A percentile compares a stretch with the other conserved stretches of the same genome.
phyloP scores from a whole-genome alignment of 805 yeast species.

The Yarrowia bubula region DNA sequence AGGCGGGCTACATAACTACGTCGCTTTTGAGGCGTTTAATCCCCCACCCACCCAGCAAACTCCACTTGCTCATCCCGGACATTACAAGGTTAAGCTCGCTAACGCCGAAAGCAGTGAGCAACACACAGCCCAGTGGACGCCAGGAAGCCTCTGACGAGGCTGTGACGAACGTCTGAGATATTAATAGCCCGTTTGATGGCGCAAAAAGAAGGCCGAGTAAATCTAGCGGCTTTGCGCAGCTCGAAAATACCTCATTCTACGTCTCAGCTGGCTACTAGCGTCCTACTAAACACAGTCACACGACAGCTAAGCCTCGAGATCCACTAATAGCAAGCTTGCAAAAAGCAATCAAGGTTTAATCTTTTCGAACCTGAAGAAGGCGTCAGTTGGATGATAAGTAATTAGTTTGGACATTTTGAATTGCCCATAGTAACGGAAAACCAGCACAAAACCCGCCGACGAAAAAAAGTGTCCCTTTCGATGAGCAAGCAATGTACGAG shows the following conservation, averaged over 20 bases:
- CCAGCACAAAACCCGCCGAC: background rate
- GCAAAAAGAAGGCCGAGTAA: background rate
- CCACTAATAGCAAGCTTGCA: conserved; percentile 4
- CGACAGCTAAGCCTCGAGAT: conserved; percentile 12
- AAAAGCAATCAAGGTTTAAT: conserved; percentile 16
- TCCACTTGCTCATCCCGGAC: background rate
- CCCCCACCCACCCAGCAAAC: background rate
- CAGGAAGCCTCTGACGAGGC: background rate
- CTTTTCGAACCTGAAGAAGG: background rate
- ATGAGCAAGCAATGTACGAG: background rate
- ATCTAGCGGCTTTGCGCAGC: no score
- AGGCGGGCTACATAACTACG: background rate
- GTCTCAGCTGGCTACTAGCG: no score
- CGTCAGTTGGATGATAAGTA: background rate
- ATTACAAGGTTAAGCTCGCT: conserved; percentile 4
- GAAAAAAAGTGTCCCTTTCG: background rate
- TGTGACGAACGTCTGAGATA: background rate
- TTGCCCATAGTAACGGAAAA: no score
- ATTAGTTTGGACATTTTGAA: background rate
- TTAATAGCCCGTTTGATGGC: background rate
- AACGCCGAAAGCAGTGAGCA: conserved; percentile 14
- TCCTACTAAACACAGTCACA: background rate
- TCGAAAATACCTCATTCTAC: no score
- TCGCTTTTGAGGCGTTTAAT: no score
- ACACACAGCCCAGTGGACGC: conserved; percentile 9